Evolutionary conservation across 805 yeast species (phyloP).

Genomic region (Lachancea nothofagi): DNA sequence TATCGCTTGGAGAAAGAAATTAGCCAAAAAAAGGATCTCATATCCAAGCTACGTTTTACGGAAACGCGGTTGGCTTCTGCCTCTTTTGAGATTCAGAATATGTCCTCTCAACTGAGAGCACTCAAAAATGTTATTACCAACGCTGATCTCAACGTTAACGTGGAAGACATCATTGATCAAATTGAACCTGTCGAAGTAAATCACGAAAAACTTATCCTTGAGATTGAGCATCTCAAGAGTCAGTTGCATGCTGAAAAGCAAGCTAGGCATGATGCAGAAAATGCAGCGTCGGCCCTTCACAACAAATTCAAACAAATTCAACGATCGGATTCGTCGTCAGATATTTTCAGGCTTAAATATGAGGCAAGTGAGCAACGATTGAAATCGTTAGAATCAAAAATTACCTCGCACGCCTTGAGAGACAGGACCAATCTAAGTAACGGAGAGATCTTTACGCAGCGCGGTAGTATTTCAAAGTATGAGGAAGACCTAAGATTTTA

Average conservation of each 20-base stretch:
- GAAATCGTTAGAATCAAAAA: constrained; percentile 37
- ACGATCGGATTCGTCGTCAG: constrained; percentile 28
- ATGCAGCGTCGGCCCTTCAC: constrained; percentile 31
- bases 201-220: constrained; percentile 34
- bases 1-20: constrained; percentile 45
- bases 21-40: constrained; percentile 39
- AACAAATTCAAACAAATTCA: constrained; percentile 23
- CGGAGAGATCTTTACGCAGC: constrained; percentile 26
- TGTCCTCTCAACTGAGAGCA: constrained; percentile 39
- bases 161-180: constrained; percentile 22
- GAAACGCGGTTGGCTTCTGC: constrained; percentile 64
- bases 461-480: constrained; percentile 26
- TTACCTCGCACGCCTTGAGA: constrained; percentile 22
- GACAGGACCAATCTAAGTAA: constrained; percentile 27
- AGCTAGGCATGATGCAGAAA: constrained; percentile 47
- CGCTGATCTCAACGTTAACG: constrained; percentile 24
- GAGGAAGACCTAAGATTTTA: constrained; percentile 31
- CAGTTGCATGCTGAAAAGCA: constrained; percentile 48
- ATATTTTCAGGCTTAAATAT: constrained; percentile 41
- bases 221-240: constrained; percentile 43
- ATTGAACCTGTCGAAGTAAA: constrained; percentile 23
- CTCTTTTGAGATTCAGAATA: constrained; percentile 50
- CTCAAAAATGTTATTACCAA: constrained; percentile 27
- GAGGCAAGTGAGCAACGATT: constrained; percentile 43
- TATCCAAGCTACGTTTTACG: constrained; percentile 53